Evolutionary conservation across 768 basidiomycete species (phyloP), one percentile per base, ranked within the genome.

Genomic region (Boletales sp.): DNA sequence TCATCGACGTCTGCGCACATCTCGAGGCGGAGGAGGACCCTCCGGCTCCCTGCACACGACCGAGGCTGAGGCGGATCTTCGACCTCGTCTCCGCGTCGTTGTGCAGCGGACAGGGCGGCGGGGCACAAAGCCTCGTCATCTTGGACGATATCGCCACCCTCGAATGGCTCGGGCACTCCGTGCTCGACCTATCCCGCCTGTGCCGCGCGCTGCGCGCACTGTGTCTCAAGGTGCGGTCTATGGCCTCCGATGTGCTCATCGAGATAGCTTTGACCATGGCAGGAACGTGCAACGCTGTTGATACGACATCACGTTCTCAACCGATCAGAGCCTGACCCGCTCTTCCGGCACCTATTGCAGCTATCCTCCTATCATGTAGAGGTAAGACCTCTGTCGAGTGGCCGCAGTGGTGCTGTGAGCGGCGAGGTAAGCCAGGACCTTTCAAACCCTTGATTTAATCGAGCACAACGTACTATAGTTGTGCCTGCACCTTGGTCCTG

Each of bases 381-480:
- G 50, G 83, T 90, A 2, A 72, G 76, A 36, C 81, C 88, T 1
- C 71, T 92, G 8, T 72, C 82, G 1, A 90, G 85, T 53, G 89
- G 89, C 5, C 72, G 82, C 21, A 91, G 90, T 53, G 88, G 87
- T 3, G 74, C 82, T 18, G 84, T 92, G 27, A 87, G 81, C 50
- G 90, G 89, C 17, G 85, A 90, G 75, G 89, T 87, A 44, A 17
- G 73, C 51, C 17, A 5, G 14, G 15, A 13, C 0, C 12, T 17
- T 45, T 43, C 18, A 29, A 4, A 41, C 12, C 29, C 38, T 44
- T 44, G 52, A 40, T 24, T 38, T n/a, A 24, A 36, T 27, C 18
- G 38, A n/a, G 40, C 8, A 39, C 37, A 24, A 52, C 21, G 10
- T 17, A 32, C n/a, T 42, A 7, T 52, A 87, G 87, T 67, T 86